Evolutionary conservation across 306 rosid genomes (phyloP), one percentile per base, ranked within the genome.

Genomic region (Astragalus membranaceus): DNA sequence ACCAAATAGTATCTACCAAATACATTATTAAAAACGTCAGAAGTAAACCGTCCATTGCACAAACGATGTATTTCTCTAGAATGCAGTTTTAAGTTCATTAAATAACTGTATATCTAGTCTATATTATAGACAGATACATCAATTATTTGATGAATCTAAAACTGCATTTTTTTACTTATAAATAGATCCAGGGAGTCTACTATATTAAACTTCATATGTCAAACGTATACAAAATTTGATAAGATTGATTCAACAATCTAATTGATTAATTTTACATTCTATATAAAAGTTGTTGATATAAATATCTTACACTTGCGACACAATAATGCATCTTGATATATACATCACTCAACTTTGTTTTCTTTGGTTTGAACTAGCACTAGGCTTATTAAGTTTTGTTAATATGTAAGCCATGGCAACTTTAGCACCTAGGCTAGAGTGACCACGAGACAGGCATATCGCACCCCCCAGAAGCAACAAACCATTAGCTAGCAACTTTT

Each of bases 401-500:
- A 87, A 50, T 67, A 94, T 68, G 82, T 76, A 94, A 7, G 89
- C 96, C 82, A 87, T 37, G 39, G 77, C 99, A 68, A 91, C 97
- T 85, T 94, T 91, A 39, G 92, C 97, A 17, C 96, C 92, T 16
- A 94, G 88, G 77, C 96, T 87, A 70, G 96, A 84, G 82, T 82
- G 90, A 69, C 89, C 91, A 14, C 95, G 85, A 49, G 95, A 83
- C 41, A 94, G 69, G 78, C 87, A 94, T 69, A 91, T 69, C 13
- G 74, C 85, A 67, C 97, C 99, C 46, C 97, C 97, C 0, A 91
- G 55, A 51, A 94, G 81, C 80, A 94, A 75, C 69, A 94, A 77
- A 70, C 97, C 70, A 52, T 84, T 91, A 42, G 92, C 88, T 47
- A 94, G 29, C 50, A 88, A 64, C 84, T 87, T 88, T 74, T 55